A percentile compares a stretch with the other conserved stretches of the same genome.
These are phyloP conservation scores for Microdochium paspali DNA, from an alignment of 2,329 filamentous ascomycete genomes.

Conservation along the genomic window DNA sequence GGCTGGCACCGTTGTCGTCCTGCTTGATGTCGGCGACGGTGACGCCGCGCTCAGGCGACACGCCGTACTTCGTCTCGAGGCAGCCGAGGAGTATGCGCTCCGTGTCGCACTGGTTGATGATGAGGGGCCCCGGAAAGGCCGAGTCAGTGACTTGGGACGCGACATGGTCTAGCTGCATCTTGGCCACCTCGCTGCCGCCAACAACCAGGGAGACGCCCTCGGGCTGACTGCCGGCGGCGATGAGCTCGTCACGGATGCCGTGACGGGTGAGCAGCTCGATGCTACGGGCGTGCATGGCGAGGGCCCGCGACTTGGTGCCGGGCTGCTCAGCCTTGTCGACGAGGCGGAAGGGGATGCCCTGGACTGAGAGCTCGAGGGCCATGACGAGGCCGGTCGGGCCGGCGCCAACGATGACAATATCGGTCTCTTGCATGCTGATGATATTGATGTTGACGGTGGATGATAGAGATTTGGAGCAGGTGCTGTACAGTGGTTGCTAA, in stretches of 20 bases:
- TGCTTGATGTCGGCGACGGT: constrained; percentile 6
- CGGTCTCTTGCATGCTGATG: constrained; percentile 13
- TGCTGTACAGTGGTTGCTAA: too few relatives aligned
- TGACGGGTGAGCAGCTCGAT: constrained; percentile 39
- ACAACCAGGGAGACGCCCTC: constrained; percentile 26
- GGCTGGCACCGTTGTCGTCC: constrained; percentile 10
- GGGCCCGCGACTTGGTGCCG: constrained; percentile 27
- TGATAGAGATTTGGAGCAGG: too few relatives aligned
- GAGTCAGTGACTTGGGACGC: constrained; percentile 8
- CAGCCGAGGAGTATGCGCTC: constrained; percentile 10
- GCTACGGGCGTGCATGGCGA: constrained; percentile 36
- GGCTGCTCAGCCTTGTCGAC: constrained; percentile 29
- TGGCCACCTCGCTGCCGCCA: constrained; percentile 18
- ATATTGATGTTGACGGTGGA: too few relatives aligned
- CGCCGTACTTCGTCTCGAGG: constrained; percentile 5
- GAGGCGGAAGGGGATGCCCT: constrained; percentile 18
- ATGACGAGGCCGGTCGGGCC: constrained; percentile 30
- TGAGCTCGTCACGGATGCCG: constrained; percentile 24
- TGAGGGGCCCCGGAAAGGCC: constrained; percentile 10
- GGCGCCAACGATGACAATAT: constrained; percentile 27
- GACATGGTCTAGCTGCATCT: constrained; percentile 21
- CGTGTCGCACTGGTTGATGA: constrained; percentile 13
- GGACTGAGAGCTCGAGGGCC: constrained; percentile 20
- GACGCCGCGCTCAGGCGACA: constrained; percentile 10
- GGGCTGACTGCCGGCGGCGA: constrained; percentile 25